Base-by-base conservation (phyloP, 768 basidiomycete species). In the Dendrothele bispora region DNA sequence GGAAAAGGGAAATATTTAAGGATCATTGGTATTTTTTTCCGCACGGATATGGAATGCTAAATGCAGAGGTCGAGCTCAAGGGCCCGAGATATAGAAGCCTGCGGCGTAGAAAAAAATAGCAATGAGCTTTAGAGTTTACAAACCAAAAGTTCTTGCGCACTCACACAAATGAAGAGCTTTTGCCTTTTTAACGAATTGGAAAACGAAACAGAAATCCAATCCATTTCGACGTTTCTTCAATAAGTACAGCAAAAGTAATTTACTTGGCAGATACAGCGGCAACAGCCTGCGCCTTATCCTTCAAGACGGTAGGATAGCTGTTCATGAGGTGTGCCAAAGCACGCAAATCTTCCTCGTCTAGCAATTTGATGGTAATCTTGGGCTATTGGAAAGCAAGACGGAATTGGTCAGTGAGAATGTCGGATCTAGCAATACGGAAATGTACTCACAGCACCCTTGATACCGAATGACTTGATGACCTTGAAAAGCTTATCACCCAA, bases 321-420 rank as follows among this genome's bases (percentile, higher is more conserved):
- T 91, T 88, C 84, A 91, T 84, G 35, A 95, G 76, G 62, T 91
- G 89, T 5, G 89, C 86, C 39, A 95, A 77, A 4, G 90, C 74
- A 35, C 86, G 80, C 20, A 95, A 76, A 59, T 95, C 92, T 50
- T 94, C 93, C 56, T 85, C 77, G 58, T 95, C 91, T 51, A 95
- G 70, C 7, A 94, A 76, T 4, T 78, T 70, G 56, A 97, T 90
- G 1, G 92, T 94, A 52, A 91, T 70, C 62, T 93, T 93, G 41
- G 91, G 88, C 83, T 89, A 55, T 14, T 28, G 54, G 43, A 39
- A 44, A 18, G 18, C n/a, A n/a, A n/a, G n/a, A n/a, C n/a, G n/a
- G n/a, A n/a, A 47, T 12, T 34, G 25, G 45, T 24, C 6, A 54
- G 17, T 27, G 11, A 26, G 28, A 39, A 48, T 30, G 11, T 25